phyloP scores from a whole-genome alignment of 2,329 filamentous ascomycete genomes.

The Apiospora malaysiana region DNA sequence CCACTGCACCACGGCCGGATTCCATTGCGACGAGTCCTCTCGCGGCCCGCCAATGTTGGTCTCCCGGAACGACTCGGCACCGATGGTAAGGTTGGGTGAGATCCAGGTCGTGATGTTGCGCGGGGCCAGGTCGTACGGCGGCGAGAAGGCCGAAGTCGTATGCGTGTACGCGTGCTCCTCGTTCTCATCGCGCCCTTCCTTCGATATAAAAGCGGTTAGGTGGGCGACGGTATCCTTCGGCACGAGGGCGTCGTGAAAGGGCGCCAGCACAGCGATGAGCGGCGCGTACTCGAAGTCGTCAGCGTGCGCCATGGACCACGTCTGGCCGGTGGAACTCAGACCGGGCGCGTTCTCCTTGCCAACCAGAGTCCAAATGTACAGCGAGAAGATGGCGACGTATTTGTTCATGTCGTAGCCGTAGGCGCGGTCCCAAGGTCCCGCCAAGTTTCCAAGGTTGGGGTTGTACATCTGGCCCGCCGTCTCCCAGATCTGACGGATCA shows the following conservation, averaged over 20 bases:
- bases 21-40: constrained; percentile 52
- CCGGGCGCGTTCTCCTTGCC: constrained; percentile 40
- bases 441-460: constrained; percentile 55
- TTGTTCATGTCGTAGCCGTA: constrained; percentile 61
- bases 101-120: constrained; percentile 58
- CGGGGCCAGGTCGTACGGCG: constrained; percentile 53
- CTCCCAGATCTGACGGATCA: constrained; percentile 53
- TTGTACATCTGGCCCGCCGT: constrained; percentile 52
- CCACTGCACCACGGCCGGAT: constrained; percentile 58
- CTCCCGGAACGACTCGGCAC: constrained; percentile 54
- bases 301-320: constrained; percentile 53
- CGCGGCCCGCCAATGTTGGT: constrained; percentile 53
- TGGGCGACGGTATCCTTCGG: constrained; percentile 40
- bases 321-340: constrained; percentile 28
- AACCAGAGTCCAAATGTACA: constrained; percentile 56
- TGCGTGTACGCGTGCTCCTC: constrained; percentile 44
- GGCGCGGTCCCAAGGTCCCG: constrained; percentile 59
- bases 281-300: constrained; percentile 56
- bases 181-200: constrained; percentile 39
- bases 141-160: constrained; percentile 51
- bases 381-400: constrained; percentile 54
- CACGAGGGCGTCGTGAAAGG: constrained; percentile 49
- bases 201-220: constrained; percentile 44
- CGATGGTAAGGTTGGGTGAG: constrained; percentile 53
- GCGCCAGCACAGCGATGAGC: constrained; percentile 52